A percentile compares a stretch with the other conserved stretches of the same genome.
Conservation (phyloP, 164 flowering plant species). For the Tetrastigma voinierianum region DNA sequence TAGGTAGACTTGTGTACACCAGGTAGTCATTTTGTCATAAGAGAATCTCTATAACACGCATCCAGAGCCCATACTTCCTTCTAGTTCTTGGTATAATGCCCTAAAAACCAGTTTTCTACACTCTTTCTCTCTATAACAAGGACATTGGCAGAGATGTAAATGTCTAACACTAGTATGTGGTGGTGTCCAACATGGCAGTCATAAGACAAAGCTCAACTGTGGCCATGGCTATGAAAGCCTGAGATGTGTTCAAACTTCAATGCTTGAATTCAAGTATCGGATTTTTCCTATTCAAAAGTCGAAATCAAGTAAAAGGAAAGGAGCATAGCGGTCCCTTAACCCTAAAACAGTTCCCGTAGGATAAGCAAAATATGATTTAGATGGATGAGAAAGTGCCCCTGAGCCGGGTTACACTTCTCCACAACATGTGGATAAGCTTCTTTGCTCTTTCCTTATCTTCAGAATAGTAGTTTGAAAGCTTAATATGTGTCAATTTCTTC, state of each 20-base stretch:
- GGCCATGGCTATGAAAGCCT: neutral
- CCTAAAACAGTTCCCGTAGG: neutral
- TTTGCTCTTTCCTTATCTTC: neutral
- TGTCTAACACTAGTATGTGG: slow-evolving; percentile 1
- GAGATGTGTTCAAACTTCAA: too few relatives aligned
- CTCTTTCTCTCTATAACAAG: neutral
- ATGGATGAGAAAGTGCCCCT: neutral
- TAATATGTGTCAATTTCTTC: too few relatives aligned
- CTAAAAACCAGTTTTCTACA: too few relatives aligned
- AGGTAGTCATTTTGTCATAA: too few relatives aligned
- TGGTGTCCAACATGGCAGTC: neutral
- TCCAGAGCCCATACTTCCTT: too few relatives aligned
- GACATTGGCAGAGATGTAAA: neutral
- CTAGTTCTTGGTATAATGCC: too few relatives aligned
- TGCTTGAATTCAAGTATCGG: neutral
- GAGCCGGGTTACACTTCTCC: neutral
- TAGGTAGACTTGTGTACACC: too few relatives aligned
- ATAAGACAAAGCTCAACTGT: neutral
- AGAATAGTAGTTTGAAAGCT: neutral
- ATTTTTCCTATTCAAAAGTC: neutral
- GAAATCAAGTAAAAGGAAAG: neutral
- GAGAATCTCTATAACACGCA: too few relatives aligned
- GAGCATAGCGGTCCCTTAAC: neutral
- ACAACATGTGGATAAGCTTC: neutral
- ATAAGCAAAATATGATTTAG: too few relatives aligned